These are phyloP conservation scores for Clonostachys byssicola DNA, from an alignment of 2,329 filamentous ascomycete species.

Conservation along the genomic window DNA sequence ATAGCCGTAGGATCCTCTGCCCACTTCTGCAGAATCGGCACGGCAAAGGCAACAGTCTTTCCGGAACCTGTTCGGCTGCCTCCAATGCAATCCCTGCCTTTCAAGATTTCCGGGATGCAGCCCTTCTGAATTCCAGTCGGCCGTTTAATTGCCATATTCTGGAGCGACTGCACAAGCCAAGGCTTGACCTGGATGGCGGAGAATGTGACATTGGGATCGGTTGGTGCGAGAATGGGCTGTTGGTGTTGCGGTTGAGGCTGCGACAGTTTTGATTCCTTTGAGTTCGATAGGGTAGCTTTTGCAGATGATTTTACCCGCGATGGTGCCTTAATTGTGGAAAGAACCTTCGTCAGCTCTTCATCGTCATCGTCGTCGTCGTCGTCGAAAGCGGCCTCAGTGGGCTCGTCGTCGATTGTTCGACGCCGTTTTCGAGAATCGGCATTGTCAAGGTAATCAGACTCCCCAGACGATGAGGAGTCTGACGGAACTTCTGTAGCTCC, in stretches of 20 bases:
- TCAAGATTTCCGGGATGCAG: slow-evolving; percentile 89
- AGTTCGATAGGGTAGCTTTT: slow-evolving; percentile 2
- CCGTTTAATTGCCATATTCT: slow-evolving; percentile 72
- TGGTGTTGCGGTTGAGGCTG: slow-evolving; percentile 8
- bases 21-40: slow-evolving; percentile 92
- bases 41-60: slow-evolving; percentile 94
- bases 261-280: slow-evolving; percentile 6
- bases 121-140: slow-evolving; percentile 91
- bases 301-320: slow-evolving; percentile 43
- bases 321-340: slow-evolving; percentile 43
- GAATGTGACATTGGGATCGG: slow-evolving; percentile 61
- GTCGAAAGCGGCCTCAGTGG: slow-evolving; percentile 14
- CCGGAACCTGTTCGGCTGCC: slow-evolving; percentile 93
- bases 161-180: slow-evolving; percentile 83
- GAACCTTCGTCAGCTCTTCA: slow-evolving; percentile 20
- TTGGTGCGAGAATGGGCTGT: slow-evolving; percentile 41
- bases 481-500: no score
- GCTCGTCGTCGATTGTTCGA: slow-evolving; percentile 23
- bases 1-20: slow-evolving; percentile 88
- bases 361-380: slow-evolving; percentile 25
- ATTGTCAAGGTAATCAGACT: slow-evolving; percentile 47
- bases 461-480: slow-evolving; percentile 15
- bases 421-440: slow-evolving; percentile 39
- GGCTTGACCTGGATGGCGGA: slow-evolving; percentile 68
- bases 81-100: slow-evolving; percentile 90